phyloP scores from a whole-genome alignment of 2,329 filamentous ascomycete genomes.

The Proliferodiscus dingleyae region DNA sequence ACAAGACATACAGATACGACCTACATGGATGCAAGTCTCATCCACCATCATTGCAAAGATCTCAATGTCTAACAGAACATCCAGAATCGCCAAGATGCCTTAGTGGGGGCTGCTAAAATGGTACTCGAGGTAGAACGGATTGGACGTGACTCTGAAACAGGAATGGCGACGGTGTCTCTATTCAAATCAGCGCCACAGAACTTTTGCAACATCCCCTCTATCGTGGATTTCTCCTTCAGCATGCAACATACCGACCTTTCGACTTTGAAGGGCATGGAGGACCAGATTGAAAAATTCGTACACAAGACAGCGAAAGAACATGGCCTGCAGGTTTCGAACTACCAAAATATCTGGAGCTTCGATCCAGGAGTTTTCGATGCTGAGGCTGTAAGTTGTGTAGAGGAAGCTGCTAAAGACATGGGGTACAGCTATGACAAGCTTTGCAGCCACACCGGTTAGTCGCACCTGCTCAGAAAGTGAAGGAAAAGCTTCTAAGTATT shows the following conservation, averaged over 20 bases:
- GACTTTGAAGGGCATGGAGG: conserved; percentile 50
- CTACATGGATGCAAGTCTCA: conserved; percentile 34
- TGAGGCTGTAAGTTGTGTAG: conserved; percentile 48
- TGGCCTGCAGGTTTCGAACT: conserved; percentile 52
- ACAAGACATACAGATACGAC: conserved; percentile 13
- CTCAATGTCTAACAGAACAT: background rate
- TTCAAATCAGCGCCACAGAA: conserved; percentile 58
- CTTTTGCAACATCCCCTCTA: conserved; percentile 65
- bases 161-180: conserved; percentile 62
- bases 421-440: conserved; percentile 6
- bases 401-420: conserved; percentile 48
- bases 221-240: conserved; percentile 61
- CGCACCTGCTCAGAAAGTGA: background rate
- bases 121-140: conserved; percentile 58
- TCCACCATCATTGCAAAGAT: background rate
- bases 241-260: conserved; percentile 53
- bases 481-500: background rate
- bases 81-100: conserved; percentile 55
- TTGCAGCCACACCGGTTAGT: conserved; percentile 32
- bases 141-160: conserved; percentile 50
- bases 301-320: conserved; percentile 50
- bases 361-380: conserved; percentile 31
- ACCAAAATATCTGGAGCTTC: conserved; percentile 41
- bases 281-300: conserved; percentile 51
- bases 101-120: conserved; percentile 59